A percentile compares a stretch with the other conserved stretches of the same genome.
These are phyloP conservation scores for Trypethelium eluteriae DNA, from an alignment of 495 filamentous ascomycete genomes.

Conservation along the genomic window DNA sequence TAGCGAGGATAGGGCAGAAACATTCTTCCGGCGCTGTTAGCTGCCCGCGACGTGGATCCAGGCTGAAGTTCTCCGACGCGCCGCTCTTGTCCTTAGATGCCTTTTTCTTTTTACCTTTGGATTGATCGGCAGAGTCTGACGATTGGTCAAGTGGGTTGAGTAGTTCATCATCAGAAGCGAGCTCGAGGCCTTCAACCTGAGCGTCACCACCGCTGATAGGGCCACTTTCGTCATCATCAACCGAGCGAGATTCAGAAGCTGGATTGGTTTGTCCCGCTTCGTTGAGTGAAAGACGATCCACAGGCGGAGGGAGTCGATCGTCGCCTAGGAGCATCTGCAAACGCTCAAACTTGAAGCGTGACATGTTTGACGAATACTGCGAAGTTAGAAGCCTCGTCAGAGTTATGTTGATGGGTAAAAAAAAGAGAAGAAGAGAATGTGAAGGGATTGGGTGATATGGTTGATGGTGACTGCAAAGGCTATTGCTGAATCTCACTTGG, in stretches of 20 bases:
- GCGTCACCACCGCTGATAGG: background rate
- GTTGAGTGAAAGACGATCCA: background rate
- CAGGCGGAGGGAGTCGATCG: background rate
- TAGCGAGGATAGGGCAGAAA: constrained; percentile 55
- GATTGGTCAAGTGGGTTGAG: background rate
- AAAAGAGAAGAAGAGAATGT: background rate
- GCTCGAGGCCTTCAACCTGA: background rate
- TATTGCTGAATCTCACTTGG: background rate
- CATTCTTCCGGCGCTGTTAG: constrained; percentile 18
- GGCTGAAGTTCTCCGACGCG: background rate
- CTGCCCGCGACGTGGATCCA: constrained; percentile 2
- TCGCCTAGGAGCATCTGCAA: background rate
- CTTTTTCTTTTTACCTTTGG: too few relatives aligned
- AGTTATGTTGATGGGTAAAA: background rate
- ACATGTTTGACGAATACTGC: too few relatives aligned
- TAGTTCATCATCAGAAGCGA: background rate
- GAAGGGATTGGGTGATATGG: background rate
- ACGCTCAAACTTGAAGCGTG: background rate
- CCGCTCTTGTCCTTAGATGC: too few relatives aligned
- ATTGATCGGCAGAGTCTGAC: too few relatives aligned
- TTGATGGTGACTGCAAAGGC: too few relatives aligned
- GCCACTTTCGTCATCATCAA: background rate
- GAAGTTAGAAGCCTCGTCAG: too few relatives aligned
- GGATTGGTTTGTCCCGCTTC: background rate
- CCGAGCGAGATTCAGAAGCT: background rate